Evolutionary conservation across 345 rosid genomes (phyloP).

Genomic region (Arabis hirsuta): DNA sequence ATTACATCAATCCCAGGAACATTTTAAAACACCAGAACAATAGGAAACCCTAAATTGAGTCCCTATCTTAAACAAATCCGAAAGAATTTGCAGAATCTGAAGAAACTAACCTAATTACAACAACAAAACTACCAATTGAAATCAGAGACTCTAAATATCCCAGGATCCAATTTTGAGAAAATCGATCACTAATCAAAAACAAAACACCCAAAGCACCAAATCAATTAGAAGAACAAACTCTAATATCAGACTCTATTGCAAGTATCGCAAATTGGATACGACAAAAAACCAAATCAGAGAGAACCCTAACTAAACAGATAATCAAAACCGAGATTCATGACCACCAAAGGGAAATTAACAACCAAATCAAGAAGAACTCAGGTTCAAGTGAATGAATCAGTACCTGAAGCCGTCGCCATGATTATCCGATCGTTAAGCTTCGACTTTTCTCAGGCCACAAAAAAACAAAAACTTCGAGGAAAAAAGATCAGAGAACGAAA

Average conservation of each 20-base stretch:
- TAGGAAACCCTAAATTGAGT: slow-evolving; percentile 13
- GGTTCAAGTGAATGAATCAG: not conserved
- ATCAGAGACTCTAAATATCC: not conserved
- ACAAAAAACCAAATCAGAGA: not conserved
- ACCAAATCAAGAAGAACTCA: not conserved
- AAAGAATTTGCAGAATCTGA: not conserved
- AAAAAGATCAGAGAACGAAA: not conserved
- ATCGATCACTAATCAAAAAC: not conserved
- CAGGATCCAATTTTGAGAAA: not conserved
- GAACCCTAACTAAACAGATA: not conserved
- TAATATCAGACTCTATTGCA: not conserved
- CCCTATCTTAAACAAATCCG: not conserved
- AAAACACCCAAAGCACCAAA: not conserved
- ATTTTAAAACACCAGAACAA: not conserved
- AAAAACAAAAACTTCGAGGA: not conserved
- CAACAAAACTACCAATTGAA: too few species aligned
- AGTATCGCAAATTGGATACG: not conserved
- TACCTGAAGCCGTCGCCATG: slow-evolving; percentile 47
- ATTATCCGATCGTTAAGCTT: slow-evolving; percentile 19
- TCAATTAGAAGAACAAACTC: not conserved
- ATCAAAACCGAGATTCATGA: not conserved
- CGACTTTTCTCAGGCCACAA: slow-evolving; percentile 20
- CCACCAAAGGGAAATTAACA: not conserved
- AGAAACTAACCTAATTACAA: not conserved
- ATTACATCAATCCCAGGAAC: too few species aligned